Base-by-base conservation (phyloP, 805 yeast species). In the Candida multigemmis region DNA sequence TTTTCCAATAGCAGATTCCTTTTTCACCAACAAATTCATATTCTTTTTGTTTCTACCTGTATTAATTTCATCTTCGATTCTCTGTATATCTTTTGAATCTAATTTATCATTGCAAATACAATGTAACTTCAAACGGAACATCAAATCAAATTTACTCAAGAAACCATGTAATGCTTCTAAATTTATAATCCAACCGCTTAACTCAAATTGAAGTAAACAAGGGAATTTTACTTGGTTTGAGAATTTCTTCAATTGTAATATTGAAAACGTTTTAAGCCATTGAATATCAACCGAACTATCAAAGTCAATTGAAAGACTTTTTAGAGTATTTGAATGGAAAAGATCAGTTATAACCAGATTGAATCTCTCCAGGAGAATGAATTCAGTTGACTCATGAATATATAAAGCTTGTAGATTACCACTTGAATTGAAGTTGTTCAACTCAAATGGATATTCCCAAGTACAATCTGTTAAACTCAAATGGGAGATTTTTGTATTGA, bases 371-470 rank as follows among this genome's bases (percentile, higher is more conserved):
- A 56, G 56, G 4, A 54, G 38, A 11, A 53, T 38, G 32, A 62
- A 61, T 7, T 49, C 40, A 15, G 38, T 37, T 8, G 48, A 33
- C 35, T 53, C 60, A 3, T 30, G 30, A 10, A 62, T 33, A 11
- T 31, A 26, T 13, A 62, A 38, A 4, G 23, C 30, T 6, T 28
- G 35, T n/a, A 61, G 35, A 7, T 41, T 30, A 20, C 44, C 37
- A 21, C 30, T 40, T 5, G 28, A 28, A 28, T 60, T 57, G 40
- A 62, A 61, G 25, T 48, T 50, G 4, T 47, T 36, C 8, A 70
- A 41, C 12, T 59, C 52, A 38, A 71, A 71, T 1, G 78, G 78
- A 34, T 68, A 72, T 32, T 66, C 68, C 77, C 78, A 72, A 2
- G 65, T 60, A 43, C 78, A 72, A 34, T 71, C 56, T 9, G 42